Conservation (phyloP, 2,329 filamentous ascomycete species). For the Arthrobotrys sphaeroides region DNA sequence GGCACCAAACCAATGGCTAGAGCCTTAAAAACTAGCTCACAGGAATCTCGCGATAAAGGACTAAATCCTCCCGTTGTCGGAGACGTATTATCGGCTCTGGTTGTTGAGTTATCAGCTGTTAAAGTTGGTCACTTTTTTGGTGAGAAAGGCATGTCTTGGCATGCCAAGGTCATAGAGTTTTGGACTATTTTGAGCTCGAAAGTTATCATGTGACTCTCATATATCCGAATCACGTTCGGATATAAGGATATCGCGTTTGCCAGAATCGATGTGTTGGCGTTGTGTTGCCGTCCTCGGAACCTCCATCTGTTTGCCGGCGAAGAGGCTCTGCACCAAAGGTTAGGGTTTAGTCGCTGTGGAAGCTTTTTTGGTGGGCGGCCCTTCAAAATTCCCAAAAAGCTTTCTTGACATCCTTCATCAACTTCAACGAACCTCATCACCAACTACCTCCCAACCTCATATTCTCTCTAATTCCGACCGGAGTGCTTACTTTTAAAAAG, state of each 20-base stretch:
- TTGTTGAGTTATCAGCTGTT: too few species aligned
- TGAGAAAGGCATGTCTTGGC: too few species aligned
- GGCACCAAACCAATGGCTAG: too few species aligned
- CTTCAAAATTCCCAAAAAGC: conserved; percentile 26
- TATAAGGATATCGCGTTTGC: neutral
- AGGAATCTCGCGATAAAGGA: too few species aligned
- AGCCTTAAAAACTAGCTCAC: too few species aligned
- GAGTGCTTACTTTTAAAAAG: conserved; percentile 56
- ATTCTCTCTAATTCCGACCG: conserved; percentile 52
- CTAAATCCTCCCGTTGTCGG: too few species aligned
- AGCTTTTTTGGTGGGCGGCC: conserved; percentile 8
- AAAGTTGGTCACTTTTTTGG: too few species aligned
- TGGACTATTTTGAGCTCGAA: too few species aligned
- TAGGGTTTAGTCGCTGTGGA: conserved; percentile 49
- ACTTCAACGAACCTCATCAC: conserved; percentile 35
- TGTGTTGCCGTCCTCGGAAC: conserved; percentile 18
- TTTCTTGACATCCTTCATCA: conserved; percentile 44
- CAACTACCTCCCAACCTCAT: conserved; percentile 10
- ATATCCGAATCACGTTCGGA: too few species aligned
- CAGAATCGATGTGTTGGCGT: neutral
- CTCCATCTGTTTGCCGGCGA: conserved; percentile 8
- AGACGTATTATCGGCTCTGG: too few species aligned
- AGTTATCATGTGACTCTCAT: too few species aligned
- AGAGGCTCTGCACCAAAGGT: conserved; percentile 31
- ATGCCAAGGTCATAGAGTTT: too few species aligned